These are phyloP conservation scores for Solanum rostratum DNA, from an alignment of 257 asterid species.

Conservation along the genomic window DNA sequence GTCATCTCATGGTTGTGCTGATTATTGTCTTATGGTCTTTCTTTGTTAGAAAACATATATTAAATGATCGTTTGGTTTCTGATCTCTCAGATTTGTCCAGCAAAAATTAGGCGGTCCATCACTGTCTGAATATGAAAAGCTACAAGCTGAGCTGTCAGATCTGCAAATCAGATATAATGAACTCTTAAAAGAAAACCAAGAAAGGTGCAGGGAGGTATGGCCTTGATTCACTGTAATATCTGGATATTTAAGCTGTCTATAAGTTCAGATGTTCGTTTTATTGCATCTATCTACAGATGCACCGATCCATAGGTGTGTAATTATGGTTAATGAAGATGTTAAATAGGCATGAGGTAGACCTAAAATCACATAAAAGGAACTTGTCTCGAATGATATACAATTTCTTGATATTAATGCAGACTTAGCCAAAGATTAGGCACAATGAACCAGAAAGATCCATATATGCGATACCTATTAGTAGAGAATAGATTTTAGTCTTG, in stretches of 20 bases:
- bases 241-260: background rate
- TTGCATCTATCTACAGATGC: background rate
- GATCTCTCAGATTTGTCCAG: constrained; percentile 60
- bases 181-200: constrained; percentile 57
- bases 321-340: background rate
- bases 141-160: constrained; percentile 63
- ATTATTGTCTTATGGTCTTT: background rate
- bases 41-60: background rate
- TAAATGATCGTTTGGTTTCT: background rate
- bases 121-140: constrained; percentile 67
- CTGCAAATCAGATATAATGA: constrained; percentile 49
- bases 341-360: background rate
- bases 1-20: background rate
- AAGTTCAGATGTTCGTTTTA: background rate
- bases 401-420: background rate
- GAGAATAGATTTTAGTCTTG: background rate
- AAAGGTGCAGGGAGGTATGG: constrained; percentile 61
- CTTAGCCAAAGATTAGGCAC: background rate
- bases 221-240: background rate
- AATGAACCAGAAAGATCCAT: background rate
- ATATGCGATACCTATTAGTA: background rate
- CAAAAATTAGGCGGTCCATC: constrained; percentile 90
- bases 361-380: background rate
- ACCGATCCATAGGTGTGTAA: background rate
- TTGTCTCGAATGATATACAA: background rate